A percentile compares a stretch with the other conserved stretches of the same genome.
Evolutionary conservation across 2,329 filamentous ascomycete species (phyloP).

Genomic region (Alternaria triticina): DNA sequence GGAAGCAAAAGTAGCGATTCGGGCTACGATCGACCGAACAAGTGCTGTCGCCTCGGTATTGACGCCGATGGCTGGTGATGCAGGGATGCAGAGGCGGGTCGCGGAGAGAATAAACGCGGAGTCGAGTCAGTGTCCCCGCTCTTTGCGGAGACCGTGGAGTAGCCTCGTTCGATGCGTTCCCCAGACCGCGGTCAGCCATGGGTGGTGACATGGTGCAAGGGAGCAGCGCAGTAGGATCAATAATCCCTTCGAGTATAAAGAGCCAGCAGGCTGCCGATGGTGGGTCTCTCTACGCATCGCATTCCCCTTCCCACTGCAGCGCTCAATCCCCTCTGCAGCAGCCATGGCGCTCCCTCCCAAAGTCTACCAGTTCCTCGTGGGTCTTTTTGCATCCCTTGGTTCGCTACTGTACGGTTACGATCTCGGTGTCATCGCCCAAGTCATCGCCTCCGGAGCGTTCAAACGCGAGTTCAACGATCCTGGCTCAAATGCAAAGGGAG

Average conservation of each 20-base stretch:
- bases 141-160: slow-evolving; percentile 26
- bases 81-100: slow-evolving; percentile 10
- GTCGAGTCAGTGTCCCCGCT: slow-evolving; percentile 19
- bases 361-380: slow-evolving; percentile 66
- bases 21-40: slow-evolving; percentile 20
- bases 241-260: slow-evolving; percentile 27
- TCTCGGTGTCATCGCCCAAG: slow-evolving; percentile 66
- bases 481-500: slow-evolving; percentile 59
- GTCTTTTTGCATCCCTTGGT: slow-evolving; percentile 65
- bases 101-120: slow-evolving; percentile 21
- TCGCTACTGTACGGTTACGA: slow-evolving; percentile 66
- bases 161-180: slow-evolving; percentile 14
- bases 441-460: slow-evolving; percentile 57
- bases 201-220: neutral
- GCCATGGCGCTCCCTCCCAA: slow-evolving; percentile 63
- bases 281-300: slow-evolving; percentile 12
- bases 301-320: slow-evolving; percentile 9
- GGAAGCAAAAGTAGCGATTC: slow-evolving; percentile 3
- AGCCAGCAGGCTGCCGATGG: slow-evolving; percentile 3
- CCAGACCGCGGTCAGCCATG: slow-evolving; percentile 15
- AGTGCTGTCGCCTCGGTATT: slow-evolving; percentile 15
- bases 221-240: slow-evolving; percentile 1
- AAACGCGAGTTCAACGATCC: slow-evolving; percentile 48
- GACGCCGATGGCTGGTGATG: slow-evolving; percentile 5
- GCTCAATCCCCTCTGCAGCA: slow-evolving; percentile 15